Evolutionary conservation across 306 rosid species (phyloP), one percentile per base, ranked within the genome.

Genomic region (Vigna angularis): DNA sequence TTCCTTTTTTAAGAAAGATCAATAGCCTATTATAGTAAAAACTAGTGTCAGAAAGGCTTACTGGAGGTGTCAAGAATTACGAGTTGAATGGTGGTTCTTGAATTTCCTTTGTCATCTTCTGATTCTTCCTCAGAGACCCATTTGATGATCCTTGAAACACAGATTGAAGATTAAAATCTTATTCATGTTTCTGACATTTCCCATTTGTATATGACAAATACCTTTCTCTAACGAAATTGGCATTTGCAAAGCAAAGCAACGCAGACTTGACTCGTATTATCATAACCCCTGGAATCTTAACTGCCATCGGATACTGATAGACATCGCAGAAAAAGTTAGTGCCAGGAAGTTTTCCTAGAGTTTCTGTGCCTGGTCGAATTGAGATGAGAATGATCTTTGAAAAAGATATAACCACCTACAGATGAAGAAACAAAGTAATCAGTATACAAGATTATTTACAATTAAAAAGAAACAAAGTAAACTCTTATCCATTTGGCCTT

Each of bases 211-310:
- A 20, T 63, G n/a, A 63, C n/a, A 36, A 6, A 28, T 66, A 91
- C 98, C 95, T 91, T 73, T 94, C 93, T 72, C 80, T 86, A 17
- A 89, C 72, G 80, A 85, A 89, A 72, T 79, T 91, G 66, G 97
- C 97, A 83, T 91, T 94, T 15, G 98, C 98, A 80, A 94, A 94
- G 72, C 98, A 94, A 72, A 91, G 89, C 76, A 89, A 80, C 18
- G 90, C 82, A 69, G 97, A 90, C 66, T 89, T 94, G 78, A 90
- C 69, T 16, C 94, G 89, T 20, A 91, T 45, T 34, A 94, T 81
- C 44, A 89, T 53, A 51, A 87, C 68, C 22, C 94, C 97, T 1
- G 94, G 91, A 83, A 88, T 75, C 62, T 83, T 81, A n/a, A 87
- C 64, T 2, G 97, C 91, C 94, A 94, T 90, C 4, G 96, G 98